Percentiles rank a stretch among this genome's conserved stretches.
These are phyloP conservation scores for Diddensiella caesifluorescens DNA, from an alignment of 805 yeast species.

Conservation along the genomic window DNA sequence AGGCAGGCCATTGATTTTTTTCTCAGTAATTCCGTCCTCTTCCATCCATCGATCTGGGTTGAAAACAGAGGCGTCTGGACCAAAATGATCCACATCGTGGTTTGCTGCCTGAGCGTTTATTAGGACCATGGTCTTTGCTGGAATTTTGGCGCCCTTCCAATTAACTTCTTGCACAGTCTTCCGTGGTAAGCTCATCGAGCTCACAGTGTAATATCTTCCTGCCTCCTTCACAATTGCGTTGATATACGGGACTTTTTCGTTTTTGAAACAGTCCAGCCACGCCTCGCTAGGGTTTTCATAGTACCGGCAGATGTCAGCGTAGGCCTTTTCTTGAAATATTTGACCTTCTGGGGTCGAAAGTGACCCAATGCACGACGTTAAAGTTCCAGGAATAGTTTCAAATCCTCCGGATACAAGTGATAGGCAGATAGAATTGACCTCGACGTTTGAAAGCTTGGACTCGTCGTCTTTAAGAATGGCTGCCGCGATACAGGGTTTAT, in stretches of 20 bases:
- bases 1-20: slow-evolving; percentile 18
- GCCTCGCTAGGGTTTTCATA: slow-evolving; percentile 29
- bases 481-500: slow-evolving; percentile 34
- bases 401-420: slow-evolving; percentile 76
- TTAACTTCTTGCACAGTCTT: slow-evolving; percentile 48
- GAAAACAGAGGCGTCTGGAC: slow-evolving; percentile 25
- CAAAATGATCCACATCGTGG: slow-evolving; percentile 43
- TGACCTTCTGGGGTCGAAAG: slow-evolving; percentile 39
- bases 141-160: slow-evolving; percentile 42
- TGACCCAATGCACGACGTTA: slow-evolving; percentile 57
- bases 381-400: slow-evolving; percentile 62
- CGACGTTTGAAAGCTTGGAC: slow-evolving; percentile 31
- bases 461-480: slow-evolving; percentile 32
- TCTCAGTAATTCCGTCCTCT: slow-evolving; percentile 20
- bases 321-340: slow-evolving; percentile 44
- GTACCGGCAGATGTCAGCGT: slow-evolving; percentile 35
- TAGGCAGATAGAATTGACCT: slow-evolving; percentile 54
- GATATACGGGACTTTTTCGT: slow-evolving; percentile 43
- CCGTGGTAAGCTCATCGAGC: slow-evolving; percentile 64
- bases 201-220: slow-evolving; percentile 55
- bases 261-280: slow-evolving; percentile 24
- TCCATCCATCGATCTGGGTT: slow-evolving; percentile 31
- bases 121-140: slow-evolving; percentile 49
- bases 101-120: slow-evolving; percentile 71
- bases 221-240: slow-evolving; percentile 62